These are phyloP conservation scores for Ceraceosorus guamensis DNA, from an alignment of 1,284 basidiomycete species.

Conservation along the genomic window DNA sequence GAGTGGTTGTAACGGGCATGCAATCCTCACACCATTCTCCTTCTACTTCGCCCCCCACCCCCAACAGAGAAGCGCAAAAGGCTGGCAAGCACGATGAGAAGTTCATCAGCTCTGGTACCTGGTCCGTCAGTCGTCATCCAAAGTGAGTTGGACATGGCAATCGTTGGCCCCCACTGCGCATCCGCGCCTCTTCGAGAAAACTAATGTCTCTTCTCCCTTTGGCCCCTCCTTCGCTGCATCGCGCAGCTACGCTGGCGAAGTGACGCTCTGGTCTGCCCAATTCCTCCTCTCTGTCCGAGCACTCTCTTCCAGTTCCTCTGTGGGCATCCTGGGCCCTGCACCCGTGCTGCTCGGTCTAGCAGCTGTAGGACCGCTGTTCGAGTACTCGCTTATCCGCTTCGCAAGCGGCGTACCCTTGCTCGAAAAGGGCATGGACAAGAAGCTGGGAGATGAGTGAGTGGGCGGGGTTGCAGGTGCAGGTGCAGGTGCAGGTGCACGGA, in stretches of 20 bases:
- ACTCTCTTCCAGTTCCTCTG: constrained; percentile 14
- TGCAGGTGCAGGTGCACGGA: too few relatives aligned
- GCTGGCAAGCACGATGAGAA: constrained; percentile 65
- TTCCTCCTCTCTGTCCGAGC: constrained; percentile 57
- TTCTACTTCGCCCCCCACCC: too few relatives aligned
- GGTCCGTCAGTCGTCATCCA: constrained; percentile 66
- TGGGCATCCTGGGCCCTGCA: constrained; percentile 11
- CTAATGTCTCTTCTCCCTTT: not conserved
- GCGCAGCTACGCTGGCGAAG: constrained; percentile 71
- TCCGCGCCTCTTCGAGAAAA: not conserved
- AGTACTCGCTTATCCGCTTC: constrained; percentile 55
- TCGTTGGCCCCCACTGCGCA: not conserved
- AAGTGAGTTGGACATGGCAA: constrained; percentile 55
- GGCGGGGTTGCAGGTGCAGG: too few relatives aligned
- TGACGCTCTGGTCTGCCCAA: constrained; percentile 66
- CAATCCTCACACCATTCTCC: too few relatives aligned
- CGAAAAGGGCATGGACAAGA: constrained; percentile 60
- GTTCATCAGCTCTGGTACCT: constrained; percentile 66
- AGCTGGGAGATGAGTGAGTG: constrained; percentile 62
- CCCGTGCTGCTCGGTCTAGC: constrained; percentile 51
- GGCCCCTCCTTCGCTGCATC: not conserved
- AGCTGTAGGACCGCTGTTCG: constrained; percentile 61
- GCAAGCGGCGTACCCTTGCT: constrained; percentile 65
- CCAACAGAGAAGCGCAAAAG: constrained; percentile 55
- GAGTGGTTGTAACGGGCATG: too few relatives aligned